Evolutionary conservation across 768 basidiomycete species (phyloP).

Genomic region (Rhodotorula kratochvilovae): DNA sequence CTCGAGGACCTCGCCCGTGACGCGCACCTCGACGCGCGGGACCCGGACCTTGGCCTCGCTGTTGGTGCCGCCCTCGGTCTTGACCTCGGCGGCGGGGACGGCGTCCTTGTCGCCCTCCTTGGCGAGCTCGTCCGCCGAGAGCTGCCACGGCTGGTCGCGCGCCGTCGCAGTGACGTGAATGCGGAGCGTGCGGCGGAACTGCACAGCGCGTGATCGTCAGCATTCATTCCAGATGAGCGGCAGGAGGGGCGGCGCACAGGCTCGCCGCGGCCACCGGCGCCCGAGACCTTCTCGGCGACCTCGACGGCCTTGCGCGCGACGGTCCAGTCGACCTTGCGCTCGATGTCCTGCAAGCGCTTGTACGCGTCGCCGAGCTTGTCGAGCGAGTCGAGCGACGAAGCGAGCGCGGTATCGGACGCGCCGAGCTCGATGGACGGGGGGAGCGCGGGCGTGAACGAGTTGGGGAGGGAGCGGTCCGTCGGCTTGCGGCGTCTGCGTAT

Average conservation of each 20-base stretch:
- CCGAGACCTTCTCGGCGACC: not conserved
- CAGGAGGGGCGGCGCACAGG: not conserved
- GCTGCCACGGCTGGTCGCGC: conserved; percentile 32
- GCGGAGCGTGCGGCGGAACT: conserved; percentile 27
- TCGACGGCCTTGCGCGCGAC: conserved; percentile 23
- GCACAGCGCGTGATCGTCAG: not conserved
- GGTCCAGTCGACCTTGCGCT: conserved; percentile 38
- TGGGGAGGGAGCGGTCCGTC: conserved; percentile 25
- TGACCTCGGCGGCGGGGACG: not conserved
- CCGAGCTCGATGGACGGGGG: not conserved
- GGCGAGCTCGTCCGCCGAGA: conserved; percentile 4
- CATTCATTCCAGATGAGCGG: too few relatives aligned
- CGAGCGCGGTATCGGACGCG: conserved; percentile 12
- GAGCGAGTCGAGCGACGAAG: conserved; percentile 19
- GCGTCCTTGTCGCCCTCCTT: not conserved
- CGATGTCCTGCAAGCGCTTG: conserved; percentile 16
- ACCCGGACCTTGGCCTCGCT: not conserved
- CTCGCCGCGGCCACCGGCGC: not conserved
- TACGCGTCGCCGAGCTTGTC: conserved; percentile 14
- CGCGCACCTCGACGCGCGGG: conserved; percentile 24
- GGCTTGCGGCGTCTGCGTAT: conserved; percentile 25
- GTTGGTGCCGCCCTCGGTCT: not conserved
- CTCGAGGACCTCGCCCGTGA: conserved; percentile 55
- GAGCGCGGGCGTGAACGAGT: conserved; percentile 3
- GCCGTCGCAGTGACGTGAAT: conserved; percentile 15